Evolutionary conservation across 1,139 yeast species (phyloP).

Genomic region (Arxiozyma slooffiae): DNA sequence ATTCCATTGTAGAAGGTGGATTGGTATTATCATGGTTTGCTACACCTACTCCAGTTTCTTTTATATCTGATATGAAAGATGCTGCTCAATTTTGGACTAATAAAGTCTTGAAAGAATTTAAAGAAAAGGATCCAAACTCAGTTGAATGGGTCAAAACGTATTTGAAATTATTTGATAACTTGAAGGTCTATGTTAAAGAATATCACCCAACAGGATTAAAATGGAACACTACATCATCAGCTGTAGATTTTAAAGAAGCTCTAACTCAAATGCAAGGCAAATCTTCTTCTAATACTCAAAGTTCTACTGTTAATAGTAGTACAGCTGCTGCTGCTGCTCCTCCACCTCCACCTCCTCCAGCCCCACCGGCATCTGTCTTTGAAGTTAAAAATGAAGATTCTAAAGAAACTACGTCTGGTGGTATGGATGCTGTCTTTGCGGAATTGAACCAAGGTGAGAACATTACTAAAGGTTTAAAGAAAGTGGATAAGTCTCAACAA

Average conservation of each 20-base stretch:
- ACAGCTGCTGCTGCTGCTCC: conserved; percentile 30
- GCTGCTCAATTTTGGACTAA: conserved; percentile 92
- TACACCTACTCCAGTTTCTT: conserved; percentile 55
- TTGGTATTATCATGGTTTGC: conserved; percentile 90
- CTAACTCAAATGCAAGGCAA: conserved; percentile 22
- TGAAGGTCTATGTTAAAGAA: conserved; percentile 65
- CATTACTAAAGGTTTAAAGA: conserved; percentile 77
- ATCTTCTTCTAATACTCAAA: conserved; percentile 15
- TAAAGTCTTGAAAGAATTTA: conserved; percentile 74
- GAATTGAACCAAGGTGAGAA: conserved; percentile 77
- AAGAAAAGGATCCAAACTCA: conserved; percentile 55
- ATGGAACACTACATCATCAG: conserved; percentile 53
- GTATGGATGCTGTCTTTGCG: conserved; percentile 84
- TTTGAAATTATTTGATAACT: conserved; percentile 52
- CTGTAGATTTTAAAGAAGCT: conserved; percentile 39
- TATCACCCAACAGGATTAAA: conserved; percentile 72
- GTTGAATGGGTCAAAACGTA: conserved; percentile 74
- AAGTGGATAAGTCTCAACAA: conserved; percentile 89
- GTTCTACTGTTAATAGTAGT: conserved; percentile 15
- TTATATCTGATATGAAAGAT: conserved; percentile 76
- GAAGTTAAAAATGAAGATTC: conserved; percentile 34
- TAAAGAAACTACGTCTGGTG: conserved; percentile 31
- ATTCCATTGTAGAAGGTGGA: conserved; percentile 78
- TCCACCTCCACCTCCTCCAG: conserved; percentile 47
- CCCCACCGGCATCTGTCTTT: conserved; percentile 66